phyloP scores from a whole-genome alignment of 805 yeast species.

The Candida sithepensis region DNA sequence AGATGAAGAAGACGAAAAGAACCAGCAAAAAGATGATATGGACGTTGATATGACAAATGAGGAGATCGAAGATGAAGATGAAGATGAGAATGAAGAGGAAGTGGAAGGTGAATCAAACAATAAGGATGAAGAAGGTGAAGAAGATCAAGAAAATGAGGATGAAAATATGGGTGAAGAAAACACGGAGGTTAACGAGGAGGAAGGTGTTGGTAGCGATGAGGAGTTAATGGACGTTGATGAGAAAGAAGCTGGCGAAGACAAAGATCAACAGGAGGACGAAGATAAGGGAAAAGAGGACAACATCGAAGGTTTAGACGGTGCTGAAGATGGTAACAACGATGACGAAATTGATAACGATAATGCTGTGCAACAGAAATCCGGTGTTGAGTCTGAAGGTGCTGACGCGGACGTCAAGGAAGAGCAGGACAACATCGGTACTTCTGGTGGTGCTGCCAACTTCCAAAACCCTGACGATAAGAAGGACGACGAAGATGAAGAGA shows the following conservation, averaged over 20 bases:
- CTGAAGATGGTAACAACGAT: constrained; percentile 33
- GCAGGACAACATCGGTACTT: constrained; percentile 64
- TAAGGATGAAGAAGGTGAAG: constrained; percentile 25
- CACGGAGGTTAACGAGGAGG: constrained; percentile 25
- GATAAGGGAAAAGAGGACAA: constrained; percentile 33
- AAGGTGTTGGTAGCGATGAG: constrained; percentile 31
- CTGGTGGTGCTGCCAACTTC: constrained; percentile 44
- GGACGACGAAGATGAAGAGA: constrained; percentile 35
- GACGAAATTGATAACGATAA: constrained; percentile 31
- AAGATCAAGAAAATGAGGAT: constrained; percentile 22
- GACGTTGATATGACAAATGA: constrained; percentile 30
- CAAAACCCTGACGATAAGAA: constrained; percentile 40
- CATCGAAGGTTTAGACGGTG: constrained; percentile 27
- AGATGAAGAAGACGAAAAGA: constrained; percentile 23
- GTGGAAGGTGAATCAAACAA: constrained; percentile 24
- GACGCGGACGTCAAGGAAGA: constrained; percentile 35
- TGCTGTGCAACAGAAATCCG: constrained; percentile 32
- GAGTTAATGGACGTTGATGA: constrained; percentile 24
- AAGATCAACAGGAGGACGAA: constrained; percentile 25
- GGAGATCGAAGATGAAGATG: constrained; percentile 25
- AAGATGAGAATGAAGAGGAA: constrained; percentile 29
- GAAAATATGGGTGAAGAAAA: constrained; percentile 17
- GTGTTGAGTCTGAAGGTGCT: constrained; percentile 35
- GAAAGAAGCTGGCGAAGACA: constrained; percentile 23
- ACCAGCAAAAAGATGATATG: constrained; percentile 16